Evolutionary conservation across 805 yeast species (phyloP), one percentile per base, ranked within the genome.

Genomic region (Lipomyces chichibuensis): DNA sequence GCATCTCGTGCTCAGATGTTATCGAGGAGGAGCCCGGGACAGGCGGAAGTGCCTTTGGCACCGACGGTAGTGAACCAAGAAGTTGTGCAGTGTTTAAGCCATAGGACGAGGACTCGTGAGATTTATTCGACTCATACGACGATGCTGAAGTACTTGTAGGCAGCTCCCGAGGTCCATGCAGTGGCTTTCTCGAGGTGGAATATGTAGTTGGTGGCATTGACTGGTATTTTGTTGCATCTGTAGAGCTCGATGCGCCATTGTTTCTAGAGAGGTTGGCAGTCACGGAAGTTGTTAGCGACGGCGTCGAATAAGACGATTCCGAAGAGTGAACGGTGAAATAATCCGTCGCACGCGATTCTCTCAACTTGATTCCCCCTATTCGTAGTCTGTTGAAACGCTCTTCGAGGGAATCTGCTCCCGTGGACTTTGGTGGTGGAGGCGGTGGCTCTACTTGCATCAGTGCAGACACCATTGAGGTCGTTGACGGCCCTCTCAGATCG

Each of bases 261-360:
- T 43, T 9, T 8, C 8, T 43, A n/a, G 65, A 29, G 35, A 14
- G 14, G 17, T 20, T 27, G 20, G 63, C 33, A 32, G 62, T 66
- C 46, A 55, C 43, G 37, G 59, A 62, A 17, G 68, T 62, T 14
- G 71, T n/a, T 29, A 59, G 59, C 20, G 67, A 56, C 20, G 29
- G 51, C 27, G 29, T 37, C 27, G 59, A n/a, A 33, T 25, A 25
- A 11, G 33, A 23, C 59, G 59, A 37, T 2, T 6, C 55, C 3
- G 55, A 25, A 52, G 55, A 2, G 5, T 43, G 49, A n/a, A 43
- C 49, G 39, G 37, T 56, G 14, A 23, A 23, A 35, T 20, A 20
- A 33, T 29, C 55, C 32, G 33, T 25, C 33, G 33, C 33, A 25
- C 33, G 55, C 33, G 33, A 52, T 25, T 52, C 33, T 52, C 35